phyloP scores from a whole-genome alignment of 805 yeast species.

The Candida pseudofarinosa region DNA sequence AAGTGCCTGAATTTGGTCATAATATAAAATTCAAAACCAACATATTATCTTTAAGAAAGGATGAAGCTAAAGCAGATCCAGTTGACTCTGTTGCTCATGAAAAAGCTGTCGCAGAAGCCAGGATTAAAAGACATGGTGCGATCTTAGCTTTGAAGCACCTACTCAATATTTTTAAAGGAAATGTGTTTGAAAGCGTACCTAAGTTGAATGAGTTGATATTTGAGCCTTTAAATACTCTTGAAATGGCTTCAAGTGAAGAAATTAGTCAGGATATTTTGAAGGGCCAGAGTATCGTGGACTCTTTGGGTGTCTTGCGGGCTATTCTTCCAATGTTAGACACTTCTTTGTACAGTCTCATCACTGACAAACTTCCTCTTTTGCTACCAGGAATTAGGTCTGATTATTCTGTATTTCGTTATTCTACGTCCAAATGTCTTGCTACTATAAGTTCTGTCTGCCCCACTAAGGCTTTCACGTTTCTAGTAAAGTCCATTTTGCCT shows the following conservation, averaged over 20 bases:
- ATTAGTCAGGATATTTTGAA: constrained; percentile 38
- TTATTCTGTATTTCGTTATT: constrained; percentile 82
- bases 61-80: constrained; percentile 62
- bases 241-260: constrained; percentile 20
- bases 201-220: constrained; percentile 63
- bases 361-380: constrained; percentile 35
- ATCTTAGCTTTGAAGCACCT: constrained; percentile 61
- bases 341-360: constrained; percentile 47
- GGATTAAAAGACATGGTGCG: constrained; percentile 82
- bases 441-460: constrained; percentile 69
- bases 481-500: constrained; percentile 77
- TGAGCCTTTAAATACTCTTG: constrained; percentile 51
- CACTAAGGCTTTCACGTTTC: constrained; percentile 65
- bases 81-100: constrained; percentile 59
- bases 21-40: constrained; percentile 50
- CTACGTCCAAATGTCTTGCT: constrained; percentile 87
- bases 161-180: constrained; percentile 47
- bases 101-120: constrained; percentile 66
- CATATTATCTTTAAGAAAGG: constrained; percentile 74
- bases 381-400: constrained; percentile 60
- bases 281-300: constrained; percentile 83
- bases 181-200: constrained; percentile 58
- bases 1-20: constrained; percentile 85
- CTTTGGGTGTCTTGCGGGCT: constrained; percentile 76
- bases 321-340: constrained; percentile 58